Base-by-base conservation (phyloP, 2,329 filamentous ascomycete genomes). In the Coniochaeta hoffmannii region DNA sequence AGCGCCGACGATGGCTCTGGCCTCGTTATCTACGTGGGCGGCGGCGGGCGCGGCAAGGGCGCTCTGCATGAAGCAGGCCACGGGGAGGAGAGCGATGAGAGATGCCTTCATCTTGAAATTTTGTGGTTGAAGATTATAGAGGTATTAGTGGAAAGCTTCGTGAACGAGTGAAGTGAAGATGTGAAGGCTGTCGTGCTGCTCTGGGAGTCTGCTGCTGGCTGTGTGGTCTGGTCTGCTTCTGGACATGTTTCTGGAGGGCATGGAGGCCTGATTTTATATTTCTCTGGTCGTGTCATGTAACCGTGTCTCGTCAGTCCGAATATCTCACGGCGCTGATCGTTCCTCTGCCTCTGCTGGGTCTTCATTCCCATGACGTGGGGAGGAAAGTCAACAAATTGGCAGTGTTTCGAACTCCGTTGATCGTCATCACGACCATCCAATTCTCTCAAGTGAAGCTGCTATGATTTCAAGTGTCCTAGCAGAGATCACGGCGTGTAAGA, bases 41-140 rank as follows among this genome's bases (percentile, higher is more conserved):
- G 49, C 41, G n/a, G 24, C 28, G 17, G 49, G 49, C 2, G 28
- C 31, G 22, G 49, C 26, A 12, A 51, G 17, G 26, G 49, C 28
- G 28, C 44, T 19, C 24, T 28, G 24, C 36, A 41, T 41, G 41
- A 46, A 46, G 41, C 41, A 46, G 26, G 49, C 49, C 9, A 51
- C 15, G n/a, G 31, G 26, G 24, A 51, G n/a, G n/a, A 51, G 49
- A 15, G 49, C 32, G 49, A 51, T 14, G 28, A 51, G 17, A n/a
- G 49, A 51, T 11, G 49, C 31, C 49, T 51, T 51, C 49, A 51
- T 51, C 14, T 51, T 51, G 49, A 26, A 12, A 22, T n/a, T n/a
- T n/a, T n/a, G n/a, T n/a, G n/a, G n/a, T n/a, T n/a, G n/a, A n/a
- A n/a, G n/a, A n/a, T n/a, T n/a, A n/a, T n/a, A n/a, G n/a, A n/a